phyloP scores from a whole-genome alignment of 2,329 filamentous ascomycete species.

The Cladosporium phlei region DNA sequence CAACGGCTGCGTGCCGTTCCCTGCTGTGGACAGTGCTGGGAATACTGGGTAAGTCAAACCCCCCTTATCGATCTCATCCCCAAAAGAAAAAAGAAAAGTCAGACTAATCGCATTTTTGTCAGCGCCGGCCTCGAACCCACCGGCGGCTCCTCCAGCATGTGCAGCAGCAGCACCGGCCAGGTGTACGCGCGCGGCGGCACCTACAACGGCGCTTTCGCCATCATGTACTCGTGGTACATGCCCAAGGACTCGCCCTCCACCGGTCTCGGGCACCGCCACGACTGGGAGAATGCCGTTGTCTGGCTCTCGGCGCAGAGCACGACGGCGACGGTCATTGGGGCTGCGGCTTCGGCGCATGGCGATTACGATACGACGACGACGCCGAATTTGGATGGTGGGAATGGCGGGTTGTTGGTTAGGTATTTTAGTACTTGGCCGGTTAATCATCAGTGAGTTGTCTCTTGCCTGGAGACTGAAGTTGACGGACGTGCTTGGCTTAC shows the following conservation, averaged over 20 bases:
- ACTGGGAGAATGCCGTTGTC: slow-evolving; percentile 54
- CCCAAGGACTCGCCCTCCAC: slow-evolving; percentile 45
- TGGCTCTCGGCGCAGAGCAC: slow-evolving; percentile 43
- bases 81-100: too few species aligned
- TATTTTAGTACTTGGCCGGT: slow-evolving; percentile 48
- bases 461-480: slow-evolving; percentile 23
- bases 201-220: slow-evolving; percentile 41
- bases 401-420: slow-evolving; percentile 44
- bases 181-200: slow-evolving; percentile 45
- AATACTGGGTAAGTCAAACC: slow-evolving; percentile 48
- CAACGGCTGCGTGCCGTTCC: slow-evolving; percentile 60
- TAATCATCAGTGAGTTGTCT: slow-evolving; percentile 44
- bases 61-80: not conserved
- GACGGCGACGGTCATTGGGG: slow-evolving; percentile 42
- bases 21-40: slow-evolving; percentile 54
- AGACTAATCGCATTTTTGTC: not conserved
- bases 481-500: slow-evolving; percentile 23
- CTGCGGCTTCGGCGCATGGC: slow-evolving; percentile 51
- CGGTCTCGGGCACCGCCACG: slow-evolving; percentile 50
- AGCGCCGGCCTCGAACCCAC: slow-evolving; percentile 43
- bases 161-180: slow-evolving; percentile 45
- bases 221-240: slow-evolving; percentile 53
- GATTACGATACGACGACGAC: slow-evolving; percentile 42
- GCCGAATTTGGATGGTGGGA: slow-evolving; percentile 40
- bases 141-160: slow-evolving; percentile 38